Evolutionary conservation across 2,329 filamentous ascomycete species (phyloP).

Genomic region (Pseudogymnoascus sp.): DNA sequence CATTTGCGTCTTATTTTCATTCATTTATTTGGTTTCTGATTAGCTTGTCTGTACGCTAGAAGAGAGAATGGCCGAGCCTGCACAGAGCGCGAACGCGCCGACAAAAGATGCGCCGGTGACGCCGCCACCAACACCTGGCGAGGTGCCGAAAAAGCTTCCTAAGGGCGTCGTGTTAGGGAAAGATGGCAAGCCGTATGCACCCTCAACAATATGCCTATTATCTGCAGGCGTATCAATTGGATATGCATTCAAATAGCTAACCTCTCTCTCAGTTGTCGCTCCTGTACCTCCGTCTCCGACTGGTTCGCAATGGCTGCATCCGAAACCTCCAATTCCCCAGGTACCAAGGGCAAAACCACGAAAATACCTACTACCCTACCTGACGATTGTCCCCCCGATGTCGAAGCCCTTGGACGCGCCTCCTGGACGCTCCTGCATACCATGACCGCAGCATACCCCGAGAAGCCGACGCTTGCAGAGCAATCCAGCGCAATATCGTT

Average conservation of each 20-base stretch:
- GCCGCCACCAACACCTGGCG: constrained; percentile 18
- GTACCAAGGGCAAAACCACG: constrained; percentile 28
- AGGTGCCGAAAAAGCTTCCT: constrained; percentile 43
- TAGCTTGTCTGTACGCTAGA: not conserved
- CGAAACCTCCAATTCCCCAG: constrained; percentile 42
- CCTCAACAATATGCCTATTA: not conserved
- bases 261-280: constrained; percentile 52
- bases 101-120: constrained; percentile 21
- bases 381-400: constrained; percentile 79
- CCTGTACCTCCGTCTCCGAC: constrained; percentile 55
- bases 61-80: not conserved
- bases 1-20: not conserved
- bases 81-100: constrained; percentile 26
- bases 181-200: constrained; percentile 74
- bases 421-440: constrained; percentile 93
- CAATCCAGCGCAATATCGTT: constrained; percentile 74
- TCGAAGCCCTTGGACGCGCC: constrained; percentile 75
- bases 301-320: constrained; percentile 35
- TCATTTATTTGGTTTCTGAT: constrained; percentile 5
- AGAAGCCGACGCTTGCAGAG: constrained; percentile 55
- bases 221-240: not conserved
- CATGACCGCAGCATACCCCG: constrained; percentile 80
- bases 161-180: constrained; percentile 69
- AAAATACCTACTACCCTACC: constrained; percentile 35
- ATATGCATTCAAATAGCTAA: constrained; percentile 18